These are phyloP conservation scores for Sisymbrium irio DNA, from an alignment of 345 rosid species.

Conservation along the genomic window DNA sequence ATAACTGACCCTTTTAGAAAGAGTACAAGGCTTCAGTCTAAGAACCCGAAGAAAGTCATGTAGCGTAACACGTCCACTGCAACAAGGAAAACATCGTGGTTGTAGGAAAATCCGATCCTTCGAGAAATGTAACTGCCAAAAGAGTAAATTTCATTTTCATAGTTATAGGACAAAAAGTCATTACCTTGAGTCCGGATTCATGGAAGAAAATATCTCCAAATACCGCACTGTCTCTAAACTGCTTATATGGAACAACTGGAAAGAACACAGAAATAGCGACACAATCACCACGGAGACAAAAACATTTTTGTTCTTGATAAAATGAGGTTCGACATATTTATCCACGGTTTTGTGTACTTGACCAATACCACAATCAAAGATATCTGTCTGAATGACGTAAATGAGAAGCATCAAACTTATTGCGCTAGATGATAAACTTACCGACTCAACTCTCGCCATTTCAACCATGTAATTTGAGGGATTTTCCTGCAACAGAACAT, in stretches of 20 bases:
- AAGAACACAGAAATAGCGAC: conserved; percentile 24
- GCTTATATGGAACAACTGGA: conserved; percentile 72
- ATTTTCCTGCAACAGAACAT: conserved; percentile 56
- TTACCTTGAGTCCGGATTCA: conserved; percentile 89
- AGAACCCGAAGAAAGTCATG: conserved; percentile 57
- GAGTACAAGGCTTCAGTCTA: conserved; percentile 55
- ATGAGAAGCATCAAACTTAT: conserved; percentile 21
- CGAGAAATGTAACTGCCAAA: background rate
- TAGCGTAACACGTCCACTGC: conserved; percentile 75
- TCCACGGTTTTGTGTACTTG: too few relatives aligned
- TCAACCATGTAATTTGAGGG: conserved; percentile 88
- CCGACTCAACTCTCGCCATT: conserved; percentile 88
- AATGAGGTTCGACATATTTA: background rate
- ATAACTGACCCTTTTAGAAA: conserved; percentile 65
- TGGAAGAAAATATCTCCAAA: conserved; percentile 73
- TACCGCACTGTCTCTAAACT: conserved; percentile 73
- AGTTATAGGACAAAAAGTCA: conserved; percentile 17
- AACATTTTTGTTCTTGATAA: background rate
- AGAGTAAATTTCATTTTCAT: background rate
- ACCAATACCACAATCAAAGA: conserved; percentile 1
- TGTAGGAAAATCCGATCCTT: background rate
- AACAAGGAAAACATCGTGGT: conserved; percentile 6
- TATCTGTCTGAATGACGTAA: background rate
- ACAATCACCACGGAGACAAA: conserved; percentile 18
- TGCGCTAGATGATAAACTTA: conserved; percentile 40